Base-by-base conservation (phyloP, 306 rosid species). In the Begonia loranthoides region DNA sequence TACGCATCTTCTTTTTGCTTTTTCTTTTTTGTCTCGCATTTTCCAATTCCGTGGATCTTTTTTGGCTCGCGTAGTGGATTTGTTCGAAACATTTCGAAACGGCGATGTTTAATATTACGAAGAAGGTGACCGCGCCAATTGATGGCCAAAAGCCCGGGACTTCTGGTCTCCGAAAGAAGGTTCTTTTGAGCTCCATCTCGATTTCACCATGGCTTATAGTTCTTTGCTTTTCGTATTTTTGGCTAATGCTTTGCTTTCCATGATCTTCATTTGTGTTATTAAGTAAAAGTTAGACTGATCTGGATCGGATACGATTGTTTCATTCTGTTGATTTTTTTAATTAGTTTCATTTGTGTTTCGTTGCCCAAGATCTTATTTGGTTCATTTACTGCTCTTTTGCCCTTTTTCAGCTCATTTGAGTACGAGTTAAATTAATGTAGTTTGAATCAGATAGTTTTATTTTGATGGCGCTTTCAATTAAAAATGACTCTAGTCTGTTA, bases 161-260 rank as follows among this genome's bases (percentile, higher is more conserved):
- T 62, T 92, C 99, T 47, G 99, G 99, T 60, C 99, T 92, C 65
- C 99, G 99, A 61, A 92, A 92, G 94, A 92, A 92, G 96, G 99
- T 82, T 44, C 36, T 8, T 28, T 28, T 7, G 8, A 5, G 36
- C 36, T 28, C 36, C 8, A 28, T 28, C 36, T 28, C 9, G 36
- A 28, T 28, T 28, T 28, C 9, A 28, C 36, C 36, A 28, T 28
- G 4, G 36, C 9, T 28, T 4, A 28, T 28, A 28, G 4, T 28
- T 28, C 36, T 28, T 28, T 28, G 5, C 36, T 28, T 28, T 28
- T 28, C 9, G 8, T 28, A 28, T 59, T 50, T 48, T 49, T 28
- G 57, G 47, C 47, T 43, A 6, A 43, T n/a, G 13, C n/a, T 11
- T 28, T 28, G 15, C 15, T 43, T 11, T 43, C 5, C 14, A 43